Percentiles rank a stretch among this genome's conserved stretches.
Evolutionary conservation across 2,329 filamentous ascomycete species (phyloP).

Genomic region (Talaromyces sp.): DNA sequence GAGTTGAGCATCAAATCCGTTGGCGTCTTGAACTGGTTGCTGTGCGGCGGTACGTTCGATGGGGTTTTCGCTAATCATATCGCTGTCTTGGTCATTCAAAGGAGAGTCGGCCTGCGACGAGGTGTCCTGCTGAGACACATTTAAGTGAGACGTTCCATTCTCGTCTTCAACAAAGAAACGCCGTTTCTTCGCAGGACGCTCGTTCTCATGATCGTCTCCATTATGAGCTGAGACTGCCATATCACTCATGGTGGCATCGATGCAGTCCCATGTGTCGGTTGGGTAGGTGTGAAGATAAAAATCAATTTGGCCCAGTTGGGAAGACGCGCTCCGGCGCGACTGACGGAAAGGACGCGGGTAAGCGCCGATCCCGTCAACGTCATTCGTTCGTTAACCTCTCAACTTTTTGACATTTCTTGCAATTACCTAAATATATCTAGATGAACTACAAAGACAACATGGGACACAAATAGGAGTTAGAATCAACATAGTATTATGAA

Average conservation of each 20-base stretch:
- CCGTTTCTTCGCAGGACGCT: slow-evolving; percentile 59
- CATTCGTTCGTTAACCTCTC: slow-evolving; percentile 19
- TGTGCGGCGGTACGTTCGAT: neutral
- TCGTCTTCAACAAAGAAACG: slow-evolving; percentile 59
- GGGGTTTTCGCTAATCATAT: neutral
- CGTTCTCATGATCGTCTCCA: slow-evolving; percentile 30
- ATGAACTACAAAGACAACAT: neutral
- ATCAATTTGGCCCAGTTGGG: slow-evolving; percentile 15
- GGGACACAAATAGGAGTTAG: neutral
- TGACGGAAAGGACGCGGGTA: slow-evolving; percentile 13
- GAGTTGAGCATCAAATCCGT: slow-evolving; percentile 53
- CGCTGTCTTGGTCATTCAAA: neutral
- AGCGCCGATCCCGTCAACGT: slow-evolving; percentile 27
- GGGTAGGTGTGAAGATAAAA: neutral
- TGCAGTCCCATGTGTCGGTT: neutral
- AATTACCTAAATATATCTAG: neutral
- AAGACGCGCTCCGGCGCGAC: slow-evolving; percentile 37
- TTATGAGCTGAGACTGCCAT: slow-evolving; percentile 31
- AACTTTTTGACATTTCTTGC: neutral
- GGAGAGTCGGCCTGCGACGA: neutral
- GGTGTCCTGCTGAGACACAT: neutral
- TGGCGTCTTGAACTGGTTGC: slow-evolving; percentile 11
- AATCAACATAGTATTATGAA: neutral
- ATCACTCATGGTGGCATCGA: slow-evolving; percentile 31
- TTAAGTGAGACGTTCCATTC: slow-evolving; percentile 22